Evolutionary conservation across 2,329 filamentous ascomycete genomes (phyloP), one percentile per base, ranked within the genome.

Genomic region (Aspergillus caelatus): DNA sequence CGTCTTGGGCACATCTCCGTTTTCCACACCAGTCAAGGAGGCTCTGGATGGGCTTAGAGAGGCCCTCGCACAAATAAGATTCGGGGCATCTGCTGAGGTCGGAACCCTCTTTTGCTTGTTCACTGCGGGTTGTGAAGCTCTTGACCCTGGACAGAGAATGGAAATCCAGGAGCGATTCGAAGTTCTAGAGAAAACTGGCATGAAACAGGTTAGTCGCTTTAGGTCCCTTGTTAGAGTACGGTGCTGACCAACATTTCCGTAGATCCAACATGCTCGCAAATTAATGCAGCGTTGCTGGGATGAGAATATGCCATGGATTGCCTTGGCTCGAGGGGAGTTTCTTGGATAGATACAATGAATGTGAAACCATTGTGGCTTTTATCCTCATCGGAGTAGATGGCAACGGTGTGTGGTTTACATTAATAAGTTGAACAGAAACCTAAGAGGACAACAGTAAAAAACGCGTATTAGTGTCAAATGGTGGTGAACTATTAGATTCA

Each of bases 91-190:
- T 19, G 91, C 91, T 0, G 92, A 94, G 76, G 88, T 87, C 10
- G 92, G 91, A 71, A 79, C 92, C 21, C 76, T 95, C 45, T 94
- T 95, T 67, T 92, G 92, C 0, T 88, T 95, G 79, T 95, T 95
- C 76, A 91, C 91, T 1, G 92, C 92, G 1, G 92, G 92, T 0
- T 94, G 91, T 68, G 91, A 95, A 74, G 87, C 88, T 1, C 79
- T 80, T 61, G 84, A 88, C 56, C 71, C 80, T 39, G 77, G 77
- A 3, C 85, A 90, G 68, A 82, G 88, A 57, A 78, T 79, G 28
- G 83, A 86, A 70, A 86, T 94, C 43, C 79, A 91, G 70, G 85
- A 87, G 68, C 82, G 91, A 55, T 82, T 95, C 72, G 82, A 83
- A 73, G 84, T 84, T 21, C 86, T 92, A 1, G 91, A 94, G 78